Base-by-base conservation (phyloP, 2,329 filamentous ascomycete genomes). In the Lecanicillium sp. region DNA sequence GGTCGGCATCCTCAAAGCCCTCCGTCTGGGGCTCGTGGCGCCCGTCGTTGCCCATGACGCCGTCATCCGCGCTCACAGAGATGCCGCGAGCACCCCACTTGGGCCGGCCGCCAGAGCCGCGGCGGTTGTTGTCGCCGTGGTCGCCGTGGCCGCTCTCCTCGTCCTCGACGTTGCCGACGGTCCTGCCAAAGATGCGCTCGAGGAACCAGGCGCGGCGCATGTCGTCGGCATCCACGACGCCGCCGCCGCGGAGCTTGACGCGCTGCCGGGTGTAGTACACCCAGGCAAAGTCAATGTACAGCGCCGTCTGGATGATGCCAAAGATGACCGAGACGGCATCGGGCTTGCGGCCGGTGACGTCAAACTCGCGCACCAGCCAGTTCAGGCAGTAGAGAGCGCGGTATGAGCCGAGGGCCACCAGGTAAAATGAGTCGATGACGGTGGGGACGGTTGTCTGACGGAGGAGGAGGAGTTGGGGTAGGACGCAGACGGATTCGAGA, bases 341-440 rank as follows among this genome's bases (percentile, higher is more conserved):
- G 44, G 80, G 79, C 46, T 70, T 66, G 30, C 65, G 59, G 50
- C 77, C 74, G 20, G 69, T 66, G 6, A 25, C 22, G 51, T 84
- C 79, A 17, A 77, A 62, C 42, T 71, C 72, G 22, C 85, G 79
- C 44, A 77, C 66, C 49, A 96, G 81, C 90, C 90, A 97, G 60
- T 95, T 96, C 34, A 95, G 61, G 44, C 94, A 81, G 64, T 97
- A 96, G 45, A 96, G 77, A 35, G 72, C 85, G 41, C 90, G 85
- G 65, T 96, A 97, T 11, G 82, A 82, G 27, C 89, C 90, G 2
- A 96, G 76, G 1, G 87, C 80, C 36, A 92, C 69, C 40, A 97
- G 84, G 62, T 97, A 97, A 65, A 85, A 95, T n/a, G 87, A 94
- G 59, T 95, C 87, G 63, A 97, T 89, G 33, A 96, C 90, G 35